Conservation (phyloP, 257 asterid genomes). For the Solanum sparsipilum region DNA sequence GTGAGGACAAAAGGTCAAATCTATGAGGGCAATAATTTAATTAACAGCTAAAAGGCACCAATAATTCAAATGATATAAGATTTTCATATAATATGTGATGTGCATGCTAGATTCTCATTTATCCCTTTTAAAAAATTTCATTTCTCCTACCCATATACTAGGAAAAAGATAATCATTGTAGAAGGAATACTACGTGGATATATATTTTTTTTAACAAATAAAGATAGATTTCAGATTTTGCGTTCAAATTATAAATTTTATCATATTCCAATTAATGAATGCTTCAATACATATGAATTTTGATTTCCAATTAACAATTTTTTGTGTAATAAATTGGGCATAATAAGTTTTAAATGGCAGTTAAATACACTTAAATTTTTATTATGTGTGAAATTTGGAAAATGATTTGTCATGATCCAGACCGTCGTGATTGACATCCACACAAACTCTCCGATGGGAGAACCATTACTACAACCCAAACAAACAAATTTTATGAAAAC, state of each 20-base stretch:
- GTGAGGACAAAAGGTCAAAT: not conserved
- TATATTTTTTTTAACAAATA: no score
- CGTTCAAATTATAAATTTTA: not conserved
- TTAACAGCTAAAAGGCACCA: not conserved
- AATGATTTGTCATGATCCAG: no score
- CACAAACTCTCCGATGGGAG: no score
- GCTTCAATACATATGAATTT: not conserved
- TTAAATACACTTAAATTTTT: no score
- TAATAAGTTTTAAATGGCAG: rapidly evolving
- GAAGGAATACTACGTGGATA: no score
- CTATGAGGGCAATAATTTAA: not conserved
- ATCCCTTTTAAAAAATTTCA: not conserved
- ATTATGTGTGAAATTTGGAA: no score
- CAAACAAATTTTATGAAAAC: no score
- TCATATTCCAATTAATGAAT: not conserved
- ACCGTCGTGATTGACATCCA: no score
- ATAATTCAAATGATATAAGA: not conserved
- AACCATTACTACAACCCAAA: no score
- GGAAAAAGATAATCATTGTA: not conserved
- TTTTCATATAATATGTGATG: not conserved
- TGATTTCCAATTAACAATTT: no score
- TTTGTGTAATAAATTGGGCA: no score
- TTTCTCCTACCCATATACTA: not conserved
- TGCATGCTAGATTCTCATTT: not conserved
- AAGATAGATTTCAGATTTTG: not conserved